Conservation (phyloP, 2,329 filamentous ascomycete species). For the Phyllosticta citribraziliensis region DNA sequence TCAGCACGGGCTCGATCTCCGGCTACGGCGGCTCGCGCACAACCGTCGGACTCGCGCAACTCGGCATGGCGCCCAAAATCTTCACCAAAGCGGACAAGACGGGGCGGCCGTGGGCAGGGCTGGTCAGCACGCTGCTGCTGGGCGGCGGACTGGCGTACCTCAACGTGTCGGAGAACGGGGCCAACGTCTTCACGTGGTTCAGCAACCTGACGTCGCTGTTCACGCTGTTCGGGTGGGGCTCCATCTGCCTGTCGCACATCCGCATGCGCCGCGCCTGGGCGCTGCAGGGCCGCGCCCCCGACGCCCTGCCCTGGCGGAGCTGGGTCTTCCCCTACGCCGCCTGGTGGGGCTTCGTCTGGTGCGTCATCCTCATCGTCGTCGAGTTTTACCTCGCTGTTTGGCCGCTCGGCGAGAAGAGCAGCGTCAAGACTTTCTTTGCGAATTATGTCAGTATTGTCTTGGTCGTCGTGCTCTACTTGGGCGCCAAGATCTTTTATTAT, state of each 20-base stretch:
- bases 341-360: conserved; percentile 37
- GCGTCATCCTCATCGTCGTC: conserved; percentile 35
- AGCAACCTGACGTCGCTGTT: conserved; percentile 38
- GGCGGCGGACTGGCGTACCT: conserved; percentile 30
- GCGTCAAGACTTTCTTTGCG: conserved; percentile 36
- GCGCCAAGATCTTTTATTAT: conserved; percentile 30
- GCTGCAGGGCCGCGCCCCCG: conserved; percentile 47
- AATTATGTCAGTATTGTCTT: conserved; percentile 37
- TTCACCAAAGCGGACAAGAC: conserved; percentile 23
- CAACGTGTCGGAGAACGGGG: conserved; percentile 33
- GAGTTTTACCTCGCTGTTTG: conserved; percentile 41
- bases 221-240: conserved; percentile 61
- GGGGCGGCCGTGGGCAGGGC: conserved; percentile 29
- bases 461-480: conserved; percentile 33
- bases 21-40: conserved; percentile 37
- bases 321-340: conserved; percentile 36
- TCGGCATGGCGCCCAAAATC: conserved; percentile 32
- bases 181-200: conserved; percentile 39
- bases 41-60: conserved; percentile 34
- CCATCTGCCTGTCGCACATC: conserved; percentile 53
- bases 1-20: conserved; percentile 36
- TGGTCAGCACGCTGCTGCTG: conserved; percentile 17
- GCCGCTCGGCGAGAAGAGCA: conserved; percentile 28
- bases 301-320: conserved; percentile 49
- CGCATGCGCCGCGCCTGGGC: conserved; percentile 52